phyloP scores from a whole-genome alignment of 768 basidiomycete species.

The Cyathus striatus region DNA sequence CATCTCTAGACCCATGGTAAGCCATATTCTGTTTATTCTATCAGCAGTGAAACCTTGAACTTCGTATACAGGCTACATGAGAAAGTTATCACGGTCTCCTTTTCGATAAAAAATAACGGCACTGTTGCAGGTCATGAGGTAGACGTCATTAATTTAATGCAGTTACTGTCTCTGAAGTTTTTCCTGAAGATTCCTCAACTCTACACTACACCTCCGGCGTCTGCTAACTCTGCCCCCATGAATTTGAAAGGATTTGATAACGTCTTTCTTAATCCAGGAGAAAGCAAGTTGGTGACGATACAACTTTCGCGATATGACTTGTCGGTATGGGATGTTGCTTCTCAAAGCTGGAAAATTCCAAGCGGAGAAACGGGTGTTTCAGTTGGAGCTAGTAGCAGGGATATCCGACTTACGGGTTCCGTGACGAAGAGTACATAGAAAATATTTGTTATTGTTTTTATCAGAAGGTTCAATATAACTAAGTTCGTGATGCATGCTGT shows the following conservation, averaged over 20 bases:
- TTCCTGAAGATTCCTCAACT: conserved; percentile 45
- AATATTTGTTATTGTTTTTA: no score
- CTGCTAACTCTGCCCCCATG: conserved; percentile 42
- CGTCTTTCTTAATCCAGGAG: conserved; percentile 36
- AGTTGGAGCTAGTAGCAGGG: conserved; percentile 47
- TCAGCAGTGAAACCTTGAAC: not conserved
- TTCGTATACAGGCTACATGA: conserved; percentile 42
- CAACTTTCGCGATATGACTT: conserved; percentile 46
- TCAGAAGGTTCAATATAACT: no score
- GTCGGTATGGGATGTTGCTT: conserved; percentile 47
- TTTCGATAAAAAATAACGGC: conserved; percentile 50
- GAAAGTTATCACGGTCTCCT: conserved; percentile 45
- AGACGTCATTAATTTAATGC: conserved; percentile 4
- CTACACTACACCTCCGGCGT: conserved; percentile 45
- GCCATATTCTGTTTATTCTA: not conserved
- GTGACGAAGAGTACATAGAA: no score
- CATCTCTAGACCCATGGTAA: conserved; percentile 48
- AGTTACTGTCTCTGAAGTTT: not conserved
- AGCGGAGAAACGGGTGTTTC: conserved; percentile 39
- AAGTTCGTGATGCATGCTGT: no score
- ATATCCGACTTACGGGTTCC: conserved; percentile 38
- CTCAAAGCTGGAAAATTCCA: conserved; percentile 53
- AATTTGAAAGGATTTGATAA: conserved; percentile 55
- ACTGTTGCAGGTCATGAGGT: conserved; percentile 51
- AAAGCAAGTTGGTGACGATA: conserved; percentile 41